Conservation (phyloP, 176 grass and related monocot genomes). For the Alloteropsis semialata region DNA sequence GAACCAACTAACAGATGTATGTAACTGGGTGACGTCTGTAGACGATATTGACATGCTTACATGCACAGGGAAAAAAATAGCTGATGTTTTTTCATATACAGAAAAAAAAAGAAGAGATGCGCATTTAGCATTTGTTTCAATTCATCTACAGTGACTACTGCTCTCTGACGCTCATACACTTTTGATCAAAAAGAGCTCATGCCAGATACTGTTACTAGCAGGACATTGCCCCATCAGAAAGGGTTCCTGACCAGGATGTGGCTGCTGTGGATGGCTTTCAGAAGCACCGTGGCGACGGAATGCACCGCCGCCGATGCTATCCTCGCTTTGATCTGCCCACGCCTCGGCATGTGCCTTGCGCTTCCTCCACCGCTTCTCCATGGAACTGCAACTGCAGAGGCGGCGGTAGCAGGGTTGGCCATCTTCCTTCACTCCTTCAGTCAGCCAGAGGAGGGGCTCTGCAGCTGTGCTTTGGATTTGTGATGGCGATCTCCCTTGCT, state of each 20-base stretch:
- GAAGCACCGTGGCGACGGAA: conserved; percentile 24
- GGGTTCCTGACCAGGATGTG: conserved; percentile 32
- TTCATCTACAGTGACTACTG: not conserved
- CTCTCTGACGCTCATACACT: not conserved
- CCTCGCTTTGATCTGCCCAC: conserved; percentile 43
- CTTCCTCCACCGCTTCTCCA: not conserved
- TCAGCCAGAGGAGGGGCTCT: too few relatives aligned
- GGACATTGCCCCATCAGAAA: not conserved
- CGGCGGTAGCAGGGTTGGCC: not conserved
- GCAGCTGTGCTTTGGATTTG: not conserved
- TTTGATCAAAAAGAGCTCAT: not conserved
- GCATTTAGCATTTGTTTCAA: conserved; percentile 11
- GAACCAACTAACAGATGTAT: conserved; percentile 14
- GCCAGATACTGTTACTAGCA: not conserved
- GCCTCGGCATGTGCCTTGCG: conserved; percentile 18
- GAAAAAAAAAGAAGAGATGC: not conserved
- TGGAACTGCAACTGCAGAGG: not conserved
- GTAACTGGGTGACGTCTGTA: not conserved
- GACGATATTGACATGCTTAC: not conserved
- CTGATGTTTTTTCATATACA: not conserved
- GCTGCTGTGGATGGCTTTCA: conserved; percentile 19
- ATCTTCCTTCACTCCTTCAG: conserved; percentile 18
- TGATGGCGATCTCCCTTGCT: not conserved
- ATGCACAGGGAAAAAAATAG: not conserved
- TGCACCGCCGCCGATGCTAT: conserved; percentile 26